These are phyloP conservation scores for Ichthyophthirius multifiliis DNA, from an alignment of 169 alveolate species.

Conservation along the genomic window DNA sequence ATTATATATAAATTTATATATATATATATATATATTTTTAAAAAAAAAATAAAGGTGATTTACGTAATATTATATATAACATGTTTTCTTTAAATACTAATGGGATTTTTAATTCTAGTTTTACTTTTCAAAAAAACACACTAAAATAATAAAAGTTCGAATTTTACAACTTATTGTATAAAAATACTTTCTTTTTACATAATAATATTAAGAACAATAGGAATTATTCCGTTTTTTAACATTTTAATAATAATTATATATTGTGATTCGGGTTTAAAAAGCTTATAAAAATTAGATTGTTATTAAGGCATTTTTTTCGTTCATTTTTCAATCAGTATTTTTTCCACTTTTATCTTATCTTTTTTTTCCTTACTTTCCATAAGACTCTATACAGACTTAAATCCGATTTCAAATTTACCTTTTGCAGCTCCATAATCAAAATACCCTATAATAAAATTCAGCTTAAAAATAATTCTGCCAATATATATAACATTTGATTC, in stretches of 20 bases:
- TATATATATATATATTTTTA: neutral
- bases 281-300: slow-evolving; percentile 7
- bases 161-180: slow-evolving; percentile 31
- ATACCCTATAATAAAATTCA: neutral
- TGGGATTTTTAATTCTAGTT: neutral
- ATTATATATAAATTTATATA: neutral
- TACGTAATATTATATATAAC: neutral
- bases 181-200: slow-evolving; percentile 27
- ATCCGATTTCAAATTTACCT: slow-evolving; percentile 29
- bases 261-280: slow-evolving; percentile 9
- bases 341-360: neutral
- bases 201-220: slow-evolving; percentile 19
- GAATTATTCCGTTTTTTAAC: slow-evolving; percentile 30
- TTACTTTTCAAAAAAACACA: neutral
- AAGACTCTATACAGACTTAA: slow-evolving; percentile 20
- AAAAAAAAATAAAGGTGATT: neutral
- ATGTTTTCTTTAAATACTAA: neutral
- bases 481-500: slow-evolving; percentile 25
- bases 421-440: slow-evolving; percentile 36
- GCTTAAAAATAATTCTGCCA: slow-evolving; percentile 7
- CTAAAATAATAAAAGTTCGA: neutral
- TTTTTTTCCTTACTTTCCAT: neutral
- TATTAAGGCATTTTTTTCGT: slow-evolving; percentile 27
- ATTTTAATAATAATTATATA: slow-evolving; percentile 21
- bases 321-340: slow-evolving; percentile 23